These are phyloP conservation scores for Phialophora tarda DNA, from an alignment of 2,329 filamentous ascomycete genomes.

Conservation along the genomic window DNA sequence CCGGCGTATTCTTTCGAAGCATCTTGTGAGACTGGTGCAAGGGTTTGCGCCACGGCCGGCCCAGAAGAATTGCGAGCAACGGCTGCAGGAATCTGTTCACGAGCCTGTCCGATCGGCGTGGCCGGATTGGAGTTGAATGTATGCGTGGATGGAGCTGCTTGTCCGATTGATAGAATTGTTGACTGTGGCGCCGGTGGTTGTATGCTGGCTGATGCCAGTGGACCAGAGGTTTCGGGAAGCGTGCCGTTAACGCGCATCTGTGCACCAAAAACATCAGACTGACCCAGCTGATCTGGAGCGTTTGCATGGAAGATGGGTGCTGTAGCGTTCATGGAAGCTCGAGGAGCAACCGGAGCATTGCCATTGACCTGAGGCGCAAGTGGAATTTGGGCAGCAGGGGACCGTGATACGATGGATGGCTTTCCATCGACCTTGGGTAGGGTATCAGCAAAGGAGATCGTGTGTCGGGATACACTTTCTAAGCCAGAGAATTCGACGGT, in stretches of 20 bases:
- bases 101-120: background rate
- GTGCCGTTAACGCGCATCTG: background rate
- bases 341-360: background rate
- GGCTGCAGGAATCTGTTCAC: background rate
- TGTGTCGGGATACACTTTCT: conserved; percentile 18
- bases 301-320: background rate
- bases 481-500: conserved; percentile 28
- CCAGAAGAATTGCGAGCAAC: background rate
- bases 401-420: background rate
- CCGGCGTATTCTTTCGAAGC: conserved; percentile 1
- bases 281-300: background rate
- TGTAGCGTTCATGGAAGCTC: background rate
- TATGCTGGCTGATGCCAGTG: background rate
- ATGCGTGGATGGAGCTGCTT: background rate
- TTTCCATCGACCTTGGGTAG: background rate
- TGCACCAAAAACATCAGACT: background rate
- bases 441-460: conserved; percentile 3
- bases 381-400: background rate
- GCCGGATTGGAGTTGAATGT: background rate
- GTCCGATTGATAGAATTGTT: background rate
- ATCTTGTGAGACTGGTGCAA: background rate
- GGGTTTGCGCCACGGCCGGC: background rate
- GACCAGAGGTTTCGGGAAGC: background rate
- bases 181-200: background rate
- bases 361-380: background rate